phyloP scores from a whole-genome alignment of 1,284 basidiomycete genomes.

The Sphagnurus paluster region DNA sequence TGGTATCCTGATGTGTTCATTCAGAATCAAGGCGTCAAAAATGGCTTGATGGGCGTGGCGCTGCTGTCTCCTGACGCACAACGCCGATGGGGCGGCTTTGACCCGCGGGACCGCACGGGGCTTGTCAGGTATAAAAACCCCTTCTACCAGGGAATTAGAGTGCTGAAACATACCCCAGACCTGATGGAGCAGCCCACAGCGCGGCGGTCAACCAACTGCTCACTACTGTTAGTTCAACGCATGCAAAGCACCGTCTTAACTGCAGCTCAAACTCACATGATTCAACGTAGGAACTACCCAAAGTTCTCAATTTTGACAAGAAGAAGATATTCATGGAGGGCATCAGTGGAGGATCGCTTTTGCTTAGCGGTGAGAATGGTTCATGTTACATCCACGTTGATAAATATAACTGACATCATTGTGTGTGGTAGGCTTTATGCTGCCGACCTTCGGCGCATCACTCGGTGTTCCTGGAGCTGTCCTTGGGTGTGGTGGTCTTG shows the following conservation, averaged over 20 bases:
- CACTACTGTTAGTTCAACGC: conserved; percentile 16
- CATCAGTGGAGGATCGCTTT: conserved; percentile 24
- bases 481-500: conserved; percentile 25
- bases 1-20: not conserved
- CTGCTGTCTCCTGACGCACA: conserved; percentile 24
- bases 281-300: conserved; percentile 18
- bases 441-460: conserved; percentile 24
- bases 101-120: conserved; percentile 19
- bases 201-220: conserved; percentile 24
- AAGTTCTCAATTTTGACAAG: conserved; percentile 25
- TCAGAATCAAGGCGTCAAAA: conserved; percentile 29
- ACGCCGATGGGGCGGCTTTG: conserved; percentile 24
- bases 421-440: conserved; percentile 20
- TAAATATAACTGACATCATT: not conserved
- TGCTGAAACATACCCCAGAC: conserved; percentile 5
- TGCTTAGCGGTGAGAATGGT: conserved; percentile 21
- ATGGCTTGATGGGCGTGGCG: conserved; percentile 26
- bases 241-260: not conserved
- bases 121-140: conserved; percentile 14
- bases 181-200: conserved; percentile 24
- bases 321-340: conserved; percentile 26
- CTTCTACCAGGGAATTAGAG: not conserved
- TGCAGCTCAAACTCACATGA: not conserved
- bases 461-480: conserved; percentile 24
- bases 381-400: too few species aligned